phyloP scores from a whole-genome alignment of 495 filamentous ascomycete species.

The Daldinia grandis region DNA sequence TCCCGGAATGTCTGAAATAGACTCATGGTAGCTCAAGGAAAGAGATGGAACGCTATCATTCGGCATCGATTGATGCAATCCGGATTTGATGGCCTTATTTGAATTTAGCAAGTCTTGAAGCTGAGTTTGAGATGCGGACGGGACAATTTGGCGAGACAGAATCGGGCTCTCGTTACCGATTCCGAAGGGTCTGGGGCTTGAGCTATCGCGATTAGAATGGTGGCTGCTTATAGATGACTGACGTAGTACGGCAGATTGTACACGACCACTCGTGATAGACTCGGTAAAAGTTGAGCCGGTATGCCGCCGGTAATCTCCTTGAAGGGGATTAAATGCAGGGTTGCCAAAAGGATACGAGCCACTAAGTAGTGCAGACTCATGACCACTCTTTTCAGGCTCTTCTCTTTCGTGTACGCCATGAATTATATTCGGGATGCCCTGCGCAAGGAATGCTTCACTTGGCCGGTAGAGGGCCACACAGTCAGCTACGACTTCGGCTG shows the following conservation, averaged over 20 bases:
- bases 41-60: conserved; percentile 63
- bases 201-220: conserved; percentile 52
- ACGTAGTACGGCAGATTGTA: conserved; percentile 41
- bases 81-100: conserved; percentile 60
- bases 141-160: conserved; percentile 56
- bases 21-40: conserved; percentile 53
- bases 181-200: conserved; percentile 51
- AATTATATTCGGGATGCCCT: conserved; percentile 5
- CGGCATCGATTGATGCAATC: conserved; percentile 58
- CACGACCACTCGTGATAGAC: conserved; percentile 44
- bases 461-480: conserved; percentile 64
- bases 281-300: conserved; percentile 58
- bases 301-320: conserved; percentile 53
- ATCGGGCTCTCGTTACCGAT: conserved; percentile 63
- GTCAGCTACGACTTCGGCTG: conserved; percentile 73
- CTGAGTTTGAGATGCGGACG: conserved; percentile 56
- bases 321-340: conserved; percentile 18
- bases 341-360: conserved; percentile 42
- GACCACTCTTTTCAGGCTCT: conserved; percentile 34
- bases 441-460: conserved; percentile 23
- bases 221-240: conserved; percentile 53
- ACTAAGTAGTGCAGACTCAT: conserved; percentile 48
- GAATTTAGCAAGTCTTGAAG: conserved; percentile 64
- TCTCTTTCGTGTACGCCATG: conserved; percentile 15
- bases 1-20: conserved; percentile 43